phyloP scores from a whole-genome alignment of 2,329 filamentous ascomycete species.

The Trichoderma semiorbis region DNA sequence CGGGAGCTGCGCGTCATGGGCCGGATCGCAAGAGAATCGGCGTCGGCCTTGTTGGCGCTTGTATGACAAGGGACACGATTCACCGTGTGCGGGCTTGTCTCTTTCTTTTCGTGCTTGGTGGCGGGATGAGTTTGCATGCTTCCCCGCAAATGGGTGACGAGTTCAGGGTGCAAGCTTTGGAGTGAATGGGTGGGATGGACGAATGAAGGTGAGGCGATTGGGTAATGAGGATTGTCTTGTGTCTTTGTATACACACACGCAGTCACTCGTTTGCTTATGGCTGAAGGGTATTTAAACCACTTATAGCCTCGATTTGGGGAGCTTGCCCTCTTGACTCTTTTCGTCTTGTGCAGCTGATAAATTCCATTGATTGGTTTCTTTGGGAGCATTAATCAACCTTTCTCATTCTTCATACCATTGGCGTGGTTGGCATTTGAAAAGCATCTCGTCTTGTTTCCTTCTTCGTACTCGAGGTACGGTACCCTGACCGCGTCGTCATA shows the following conservation, averaged over 20 bases:
- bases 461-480: neutral
- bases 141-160: neutral
- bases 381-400: neutral
- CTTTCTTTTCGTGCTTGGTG: neutral
- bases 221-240: neutral
- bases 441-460: neutral
- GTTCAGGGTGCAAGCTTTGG: neutral
- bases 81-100: neutral
- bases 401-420: neutral
- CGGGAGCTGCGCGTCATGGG: slow-evolving; percentile 11
- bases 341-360: neutral
- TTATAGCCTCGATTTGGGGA: neutral
- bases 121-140: neutral
- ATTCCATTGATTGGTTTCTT: neutral
- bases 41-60: neutral
- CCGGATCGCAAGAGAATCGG: neutral
- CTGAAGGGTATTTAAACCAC: neutral
- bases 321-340: neutral
- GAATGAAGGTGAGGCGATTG: neutral
- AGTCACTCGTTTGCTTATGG: neutral
- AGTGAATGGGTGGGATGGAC: neutral
- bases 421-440: neutral
- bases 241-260: neutral
- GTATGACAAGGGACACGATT: neutral
- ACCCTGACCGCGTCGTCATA: neutral